These are phyloP conservation scores for Trypanosoma rangeli DNA, from an alignment of 208 protist species.

Conservation along the genomic window DNA sequence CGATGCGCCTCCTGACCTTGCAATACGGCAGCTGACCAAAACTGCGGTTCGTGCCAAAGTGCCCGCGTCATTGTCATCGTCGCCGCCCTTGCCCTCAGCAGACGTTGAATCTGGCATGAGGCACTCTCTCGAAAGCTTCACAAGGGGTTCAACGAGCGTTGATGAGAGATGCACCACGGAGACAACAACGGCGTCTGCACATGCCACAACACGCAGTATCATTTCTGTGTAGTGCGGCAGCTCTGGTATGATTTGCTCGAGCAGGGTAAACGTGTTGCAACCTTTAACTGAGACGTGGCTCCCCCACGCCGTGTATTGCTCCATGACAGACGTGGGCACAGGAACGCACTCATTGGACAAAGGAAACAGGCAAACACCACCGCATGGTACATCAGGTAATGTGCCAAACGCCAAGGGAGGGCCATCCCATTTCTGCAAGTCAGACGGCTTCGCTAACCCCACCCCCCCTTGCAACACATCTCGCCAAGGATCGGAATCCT, in stretches of 20 bases:
- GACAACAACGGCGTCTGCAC: slow-evolving; percentile 26
- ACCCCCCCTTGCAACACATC: slow-evolving; percentile 5
- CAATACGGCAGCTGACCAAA: slow-evolving; percentile 67
- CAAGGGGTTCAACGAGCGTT: slow-evolving; percentile 10
- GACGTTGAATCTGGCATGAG: not conserved
- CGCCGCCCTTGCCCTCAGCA: not conserved
- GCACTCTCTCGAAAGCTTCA: slow-evolving; percentile 12
- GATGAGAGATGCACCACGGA: slow-evolving; percentile 8
- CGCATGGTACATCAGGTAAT: not conserved
- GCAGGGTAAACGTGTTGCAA: slow-evolving; percentile 39
- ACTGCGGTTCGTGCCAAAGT: slow-evolving; percentile 49
- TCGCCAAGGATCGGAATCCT: slow-evolving; percentile 3
- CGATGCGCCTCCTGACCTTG: slow-evolving; percentile 30
- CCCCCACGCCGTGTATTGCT: slow-evolving; percentile 43
- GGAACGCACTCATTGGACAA: slow-evolving; percentile 74
- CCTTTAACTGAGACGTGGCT: slow-evolving; percentile 27
- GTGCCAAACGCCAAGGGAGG: slow-evolving; percentile 2
- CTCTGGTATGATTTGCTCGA: slow-evolving; percentile 63
- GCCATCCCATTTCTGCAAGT: not conserved
- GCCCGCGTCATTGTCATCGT: not conserved
- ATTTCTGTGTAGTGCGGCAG: slow-evolving; percentile 60
- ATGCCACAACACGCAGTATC: slow-evolving; percentile 63
- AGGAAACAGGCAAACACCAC: slow-evolving; percentile 61
- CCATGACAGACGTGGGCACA: slow-evolving; percentile 41
- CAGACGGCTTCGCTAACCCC: not conserved